phyloP scores from a whole-genome alignment of 495 filamentous ascomycete genomes.

The Hypoxylon trugodes region DNA sequence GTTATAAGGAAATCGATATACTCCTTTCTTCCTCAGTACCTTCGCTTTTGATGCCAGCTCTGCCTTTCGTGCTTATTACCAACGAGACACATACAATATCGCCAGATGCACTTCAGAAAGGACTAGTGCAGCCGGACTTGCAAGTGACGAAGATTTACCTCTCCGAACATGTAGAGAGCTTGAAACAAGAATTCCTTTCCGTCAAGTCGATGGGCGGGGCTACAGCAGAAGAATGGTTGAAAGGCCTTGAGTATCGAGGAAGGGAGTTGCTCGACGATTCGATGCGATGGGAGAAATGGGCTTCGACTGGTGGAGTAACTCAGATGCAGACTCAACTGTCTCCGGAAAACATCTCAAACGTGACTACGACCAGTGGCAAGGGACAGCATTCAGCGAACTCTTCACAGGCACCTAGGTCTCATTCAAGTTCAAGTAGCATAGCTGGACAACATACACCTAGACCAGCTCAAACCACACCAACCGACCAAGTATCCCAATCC shows the following conservation, averaged over 20 bases:
- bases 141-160: conserved; percentile 69
- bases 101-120: conserved; percentile 58
- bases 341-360: neutral
- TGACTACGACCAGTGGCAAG: conserved; percentile 1
- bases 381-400: neutral
- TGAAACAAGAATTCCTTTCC: conserved; percentile 64
- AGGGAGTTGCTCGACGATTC: conserved; percentile 63
- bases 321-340: conserved; percentile 44
- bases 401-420: neutral
- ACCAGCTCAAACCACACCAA: neutral
- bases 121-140: conserved; percentile 53
- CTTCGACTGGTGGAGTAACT: conserved; percentile 56
- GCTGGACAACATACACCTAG: neutral
- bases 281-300: conserved; percentile 76
- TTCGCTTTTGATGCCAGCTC: conserved; percentile 63
- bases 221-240: conserved; percentile 75
- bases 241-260: conserved; percentile 70
- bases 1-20: conserved; percentile 69
- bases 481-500: neutral
- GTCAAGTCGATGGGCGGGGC: conserved; percentile 67
- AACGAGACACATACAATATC: conserved; percentile 63
- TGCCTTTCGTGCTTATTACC: conserved; percentile 72
- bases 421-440: neutral
- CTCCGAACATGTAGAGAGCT: conserved; percentile 61
- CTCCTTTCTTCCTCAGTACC: conserved; percentile 65